Base-by-base conservation (phyloP, 2,329 filamentous ascomycete species). In the Corinectria fuckeliana region DNA sequence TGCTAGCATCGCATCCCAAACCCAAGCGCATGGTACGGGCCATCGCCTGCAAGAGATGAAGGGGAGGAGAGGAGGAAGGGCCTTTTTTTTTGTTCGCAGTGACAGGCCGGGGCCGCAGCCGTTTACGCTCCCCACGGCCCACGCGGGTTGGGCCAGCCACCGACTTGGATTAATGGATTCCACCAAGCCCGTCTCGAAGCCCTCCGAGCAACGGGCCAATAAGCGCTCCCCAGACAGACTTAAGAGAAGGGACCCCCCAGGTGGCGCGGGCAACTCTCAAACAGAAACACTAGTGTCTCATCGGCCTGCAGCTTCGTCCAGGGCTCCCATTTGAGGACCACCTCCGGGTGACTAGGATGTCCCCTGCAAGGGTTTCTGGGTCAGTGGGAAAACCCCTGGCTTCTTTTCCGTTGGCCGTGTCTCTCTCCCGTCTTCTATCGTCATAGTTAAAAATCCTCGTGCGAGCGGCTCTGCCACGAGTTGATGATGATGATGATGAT, bases 241-340 rank as follows among this genome's bases (percentile, higher is more conserved):
- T 54, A 16, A 41, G 34, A 41, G 44, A 47, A 28, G 20, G 58
- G 32, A 21, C 44, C 53, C 49, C 54, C 50, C 47, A 50, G 56
- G 68, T 51, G 55, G 56, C 53, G 28, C 39, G 51, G 36, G 63
- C 59, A 16, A 23, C 56, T 59, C 56, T 73, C 63, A 70, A 74
- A 60, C 58, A 64, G 72, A 74, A 74, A 74, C 72, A 67, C 71
- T 74, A 74, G 72, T 70, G 69, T 34, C 51, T 38, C 51, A 30
- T 56, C 63, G 71, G 71, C 71, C 71, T 74, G 70, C 70, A 65
- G 61, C 58, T 62, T 56, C 51, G 39, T 55, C 58, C 51, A 59
- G 41, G 60, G 61, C 53, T 58, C 51, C 48, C 48, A 54, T 53
- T 39, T 48, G 55, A 63, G 45, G 44, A 28, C 63, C 61, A 50